Evolutionary conservation across 768 basidiomycete species (phyloP).

Genomic region (Podaxis sp.): DNA sequence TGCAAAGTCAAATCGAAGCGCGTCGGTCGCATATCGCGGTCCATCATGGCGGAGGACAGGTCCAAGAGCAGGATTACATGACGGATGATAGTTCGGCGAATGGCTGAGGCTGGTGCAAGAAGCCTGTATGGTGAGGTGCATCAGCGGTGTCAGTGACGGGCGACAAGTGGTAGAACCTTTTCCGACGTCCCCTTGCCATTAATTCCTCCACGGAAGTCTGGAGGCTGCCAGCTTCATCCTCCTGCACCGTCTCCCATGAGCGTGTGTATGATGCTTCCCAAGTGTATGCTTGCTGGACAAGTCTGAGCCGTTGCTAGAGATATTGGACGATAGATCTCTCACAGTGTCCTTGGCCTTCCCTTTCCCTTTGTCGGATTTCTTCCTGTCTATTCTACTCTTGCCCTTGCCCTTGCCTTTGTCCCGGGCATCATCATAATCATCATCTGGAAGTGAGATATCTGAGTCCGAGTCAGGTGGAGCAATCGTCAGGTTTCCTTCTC

Average conservation of each 20-base stretch:
- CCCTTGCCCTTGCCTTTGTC: constrained; percentile 56
- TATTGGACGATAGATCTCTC: constrained; percentile 12
- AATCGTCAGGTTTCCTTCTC: constrained; percentile 28
- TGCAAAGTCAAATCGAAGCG: constrained; percentile 89
- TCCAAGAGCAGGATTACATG: constrained; percentile 93
- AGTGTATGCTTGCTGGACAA: constrained; percentile 71
- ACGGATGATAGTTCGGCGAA: constrained; percentile 93
- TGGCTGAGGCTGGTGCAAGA: constrained; percentile 77
- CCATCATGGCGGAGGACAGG: constrained; percentile 87
- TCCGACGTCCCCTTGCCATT: constrained; percentile 79
- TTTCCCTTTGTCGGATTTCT: constrained; percentile 29
- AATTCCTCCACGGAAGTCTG: constrained; percentile 87
- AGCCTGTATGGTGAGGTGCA: constrained; percentile 40
- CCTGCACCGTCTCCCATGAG: constrained; percentile 96
- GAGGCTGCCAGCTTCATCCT: constrained; percentile 90
- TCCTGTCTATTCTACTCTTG: constrained; percentile 49
- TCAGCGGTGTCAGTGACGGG: not conserved
- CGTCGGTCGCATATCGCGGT: constrained; percentile 93
- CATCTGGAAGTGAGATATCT: constrained; percentile 60
- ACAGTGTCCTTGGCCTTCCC: constrained; percentile 49
- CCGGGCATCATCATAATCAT: constrained; percentile 37
- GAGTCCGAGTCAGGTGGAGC: constrained; percentile 69
- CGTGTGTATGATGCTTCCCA: constrained; percentile 96
- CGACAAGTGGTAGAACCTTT: constrained; percentile 50
- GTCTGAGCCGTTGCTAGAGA: not conserved